Base-by-base conservation (phyloP, 345 rosid species). In the Sisymbrium altissimum region DNA sequence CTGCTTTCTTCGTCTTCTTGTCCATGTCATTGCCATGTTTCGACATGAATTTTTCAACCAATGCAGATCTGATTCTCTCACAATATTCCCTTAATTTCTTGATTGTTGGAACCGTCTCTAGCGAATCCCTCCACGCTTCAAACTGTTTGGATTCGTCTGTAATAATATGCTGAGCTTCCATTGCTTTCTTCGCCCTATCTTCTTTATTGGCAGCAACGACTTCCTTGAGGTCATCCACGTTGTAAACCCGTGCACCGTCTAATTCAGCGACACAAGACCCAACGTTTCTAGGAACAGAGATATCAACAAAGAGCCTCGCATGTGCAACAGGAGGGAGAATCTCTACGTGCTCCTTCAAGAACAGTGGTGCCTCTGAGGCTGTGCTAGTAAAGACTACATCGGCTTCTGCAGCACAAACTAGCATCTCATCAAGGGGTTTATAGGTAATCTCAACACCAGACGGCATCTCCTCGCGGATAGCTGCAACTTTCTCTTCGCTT, bases 131-230 rank as follows among this genome's bases (percentile, higher is more conserved):
- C 99, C 99, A 95, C 36, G 96, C 93, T 70, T 83, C 93, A 72
- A 95, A 95, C 69, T 86, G 88, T 70, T 86, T 88, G 3, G 96
- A 84, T 78, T 92, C 99, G 70, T 88, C 93, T 0, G 82, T 45
- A 29, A 92, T 88, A 66, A 95, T 92, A 36, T 78, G 79, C 66
- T 86, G 92, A 80, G 99, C 99, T 84, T 95, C 99, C 93, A 84
- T 86, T 39, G 97, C 97, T 80, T 90, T 92, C 41, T 84, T 78
- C 53, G 86, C 81, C 9, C 97, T 85, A 61, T 95, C 99, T 84
- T 95, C 97, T 80, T 92, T 92, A 62, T 95, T 95, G n/a, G 99
- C 93, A 55, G 96, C 92, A 67, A 95, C 99, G 2, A 95, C 99
- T 83, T 95, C 99, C 76, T 92, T 92, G 25, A 95, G 97, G 80